Evolutionary conservation across 2,329 filamentous ascomycete genomes (phyloP).

Genomic region (Didymella glomerata): DNA sequence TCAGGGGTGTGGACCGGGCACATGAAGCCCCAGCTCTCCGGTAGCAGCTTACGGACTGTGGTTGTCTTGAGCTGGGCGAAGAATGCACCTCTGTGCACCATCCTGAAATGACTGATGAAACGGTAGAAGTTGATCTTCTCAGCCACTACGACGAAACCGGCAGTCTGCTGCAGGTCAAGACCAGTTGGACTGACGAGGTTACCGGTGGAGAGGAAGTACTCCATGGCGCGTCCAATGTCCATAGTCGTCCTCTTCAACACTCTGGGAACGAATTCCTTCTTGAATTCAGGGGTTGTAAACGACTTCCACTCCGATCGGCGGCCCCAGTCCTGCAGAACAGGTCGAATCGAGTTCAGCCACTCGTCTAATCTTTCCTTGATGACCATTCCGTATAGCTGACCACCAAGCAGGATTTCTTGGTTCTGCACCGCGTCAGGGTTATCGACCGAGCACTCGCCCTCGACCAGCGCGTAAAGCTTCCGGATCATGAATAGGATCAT

Average conservation of each 20-base stretch:
- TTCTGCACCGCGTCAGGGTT: constrained; percentile 97
- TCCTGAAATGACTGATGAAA: constrained; percentile 98
- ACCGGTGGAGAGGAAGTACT: constrained; percentile 96
- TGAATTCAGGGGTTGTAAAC: constrained; percentile 80
- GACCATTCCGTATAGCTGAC: constrained; percentile 93
- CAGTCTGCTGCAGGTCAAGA: constrained; percentile 91
- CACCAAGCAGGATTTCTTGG: constrained; percentile 92
- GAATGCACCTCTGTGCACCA: constrained; percentile 98
- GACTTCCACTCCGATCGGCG: constrained; percentile 60
- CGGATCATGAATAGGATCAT: constrained; percentile 95
- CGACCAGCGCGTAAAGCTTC: constrained; percentile 92
- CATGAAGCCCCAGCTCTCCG: constrained; percentile 97
- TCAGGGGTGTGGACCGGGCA: constrained; percentile 98
- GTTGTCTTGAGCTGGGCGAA: constrained; percentile 98
- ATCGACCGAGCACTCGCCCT: constrained; percentile 90
- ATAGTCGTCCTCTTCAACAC: constrained; percentile 86
- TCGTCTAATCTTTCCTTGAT: constrained; percentile 95
- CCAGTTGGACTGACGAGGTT: constrained; percentile 92
- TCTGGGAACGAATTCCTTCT: constrained; percentile 77
- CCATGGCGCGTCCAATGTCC: constrained; percentile 83
- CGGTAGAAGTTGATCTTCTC: constrained; percentile 99
- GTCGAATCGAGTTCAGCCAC: constrained; percentile 74
- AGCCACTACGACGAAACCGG: constrained; percentile 94
- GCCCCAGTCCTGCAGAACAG: constrained; percentile 63
- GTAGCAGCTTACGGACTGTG: constrained; percentile 91